Base-by-base conservation (phyloP, 2,329 filamentous ascomycete genomes). In the Aspergillus puulaauensis region DNA sequence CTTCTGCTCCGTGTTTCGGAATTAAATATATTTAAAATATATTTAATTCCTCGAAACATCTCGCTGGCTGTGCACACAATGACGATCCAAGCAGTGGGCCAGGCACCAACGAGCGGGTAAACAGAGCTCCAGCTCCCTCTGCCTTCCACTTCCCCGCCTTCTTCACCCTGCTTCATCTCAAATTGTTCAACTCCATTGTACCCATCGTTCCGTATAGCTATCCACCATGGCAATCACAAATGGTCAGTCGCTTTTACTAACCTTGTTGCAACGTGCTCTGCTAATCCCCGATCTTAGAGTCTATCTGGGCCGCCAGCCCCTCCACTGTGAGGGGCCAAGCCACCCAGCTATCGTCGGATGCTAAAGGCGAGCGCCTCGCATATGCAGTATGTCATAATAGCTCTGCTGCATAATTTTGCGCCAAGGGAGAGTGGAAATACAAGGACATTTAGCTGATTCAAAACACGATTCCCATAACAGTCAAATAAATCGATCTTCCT, bases 401-500 rank as follows among this genome's bases (percentile, higher is more conserved):
- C 19, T 4, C 1, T 8, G 15, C 21, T 27, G 4, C 21, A 12
- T 5, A 15, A 12, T 12, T 4, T 43, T 14, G 11, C 3, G 33
- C 8, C 17, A 24, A 8, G 6, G 11, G 15, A 40, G 21, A 14
- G 24, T 19, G 3, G n/a, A 24, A 33, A 15, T 37, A 2, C 3
- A 11, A 6, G 15, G 17, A 48, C 52, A 31, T n/a, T 19, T 9
- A 21, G 27, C 50, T 45, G 19, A 56, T 33, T 23, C 17, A 3
- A 27, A 52, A 15, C 9, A n/a, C 11, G 27, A 15, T 19, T 15
- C 6, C 40, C 19, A 21, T n/a, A 7, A 33, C 66, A 96, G 91
- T 93, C 92, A 53, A 93, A 91, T 71, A 98, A 98, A 82, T 98
- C 93, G 61, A 88, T 99, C 77, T 98, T 97, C 78, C 83, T 99